Evolutionary conservation across 192 early-diverging fungal species (phyloP).

Genomic region (Linnemannia schmuckeri): DNA sequence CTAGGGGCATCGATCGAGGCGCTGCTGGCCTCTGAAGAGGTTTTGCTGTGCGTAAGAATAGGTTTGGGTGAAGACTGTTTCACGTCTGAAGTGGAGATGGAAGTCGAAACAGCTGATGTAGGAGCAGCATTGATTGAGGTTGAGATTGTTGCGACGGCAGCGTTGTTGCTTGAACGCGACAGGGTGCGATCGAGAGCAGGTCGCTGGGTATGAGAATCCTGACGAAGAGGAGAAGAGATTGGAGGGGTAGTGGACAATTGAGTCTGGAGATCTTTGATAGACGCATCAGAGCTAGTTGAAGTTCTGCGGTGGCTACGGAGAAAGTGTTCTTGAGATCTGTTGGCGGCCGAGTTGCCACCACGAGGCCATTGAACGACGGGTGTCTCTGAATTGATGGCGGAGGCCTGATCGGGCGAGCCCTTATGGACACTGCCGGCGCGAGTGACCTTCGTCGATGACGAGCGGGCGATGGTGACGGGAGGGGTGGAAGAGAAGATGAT

Average conservation of each 20-base stretch:
- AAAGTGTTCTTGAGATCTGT: conserved; percentile 51
- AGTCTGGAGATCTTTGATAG: conserved; percentile 43
- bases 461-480: conserved; percentile 39
- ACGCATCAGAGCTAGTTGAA: conserved; percentile 44
- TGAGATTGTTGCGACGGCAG: not conserved
- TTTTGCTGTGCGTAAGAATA: not conserved
- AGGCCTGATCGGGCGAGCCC: conserved; percentile 42
- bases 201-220: conserved; percentile 12
- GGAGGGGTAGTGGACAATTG: conserved; percentile 45
- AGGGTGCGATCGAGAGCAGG: conserved; percentile 27
- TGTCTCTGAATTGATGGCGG: conserved; percentile 31
- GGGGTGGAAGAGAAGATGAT: conserved; percentile 55
- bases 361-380: conserved; percentile 49
- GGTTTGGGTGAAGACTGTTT: not conserved
- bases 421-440: conserved; percentile 29
- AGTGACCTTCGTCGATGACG: conserved; percentile 25
- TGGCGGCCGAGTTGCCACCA: conserved; percentile 44
- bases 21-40: conserved; percentile 23
- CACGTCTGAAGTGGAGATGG: not conserved
- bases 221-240: conserved; percentile 11
- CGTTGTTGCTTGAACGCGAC: conserved; percentile 23
- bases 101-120: not conserved
- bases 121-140: not conserved
- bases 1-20: conserved; percentile 9
- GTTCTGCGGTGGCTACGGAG: conserved; percentile 39